Evolutionary conservation across 1,284 basidiomycete genomes (phyloP), one percentile per base, ranked within the genome.

Genomic region (Thecaphora frezii): DNA sequence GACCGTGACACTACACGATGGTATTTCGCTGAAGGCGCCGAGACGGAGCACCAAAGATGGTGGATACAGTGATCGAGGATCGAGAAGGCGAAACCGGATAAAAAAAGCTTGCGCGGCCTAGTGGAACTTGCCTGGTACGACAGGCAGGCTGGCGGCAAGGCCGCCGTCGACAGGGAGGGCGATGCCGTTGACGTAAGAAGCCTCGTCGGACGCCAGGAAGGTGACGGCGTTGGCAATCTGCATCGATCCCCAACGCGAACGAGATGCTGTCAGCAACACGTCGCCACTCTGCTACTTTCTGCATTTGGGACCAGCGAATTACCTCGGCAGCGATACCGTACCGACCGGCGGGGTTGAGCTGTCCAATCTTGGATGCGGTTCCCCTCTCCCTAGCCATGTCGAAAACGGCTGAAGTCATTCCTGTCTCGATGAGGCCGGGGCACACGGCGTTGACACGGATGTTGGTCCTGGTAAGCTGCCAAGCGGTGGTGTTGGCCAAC

Each of bases 361-460:
- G 89, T 1, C 92, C 93, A 50, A 96, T 85, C 81, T 88, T 92
- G 46, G 81, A 82, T 19, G 81, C 84, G 18, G 83, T 88, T 10
- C 93, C 93, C 30, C 86, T 84, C 57, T 85, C 79, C 36, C 88
- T 85, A 26, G 93, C 91, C 51, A 85, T 84, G 25, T 89, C 86
- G 69, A 96, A 96, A 19, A 87, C 84, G 7, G 73, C 73, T 49
- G 80, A 80, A 0, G 92, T 92, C 90, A 93, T 92, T 33, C 87
- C 88, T 1, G 91, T 93, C 41, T 93, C 89, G 69, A 96, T 92
- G 46, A 96, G 80, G 19, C 93, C 93, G 2, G 93, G 93, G 73
- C 91, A 93, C 61, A 96, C 86, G 18, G 89, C 85, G 79, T 96
- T 96, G 62, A 94, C 88, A 37, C 93, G 87, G 60, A 97, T 84